phyloP scores from a whole-genome alignment of 2,329 filamentous ascomycete genomes.

The Zalaria obscura region DNA sequence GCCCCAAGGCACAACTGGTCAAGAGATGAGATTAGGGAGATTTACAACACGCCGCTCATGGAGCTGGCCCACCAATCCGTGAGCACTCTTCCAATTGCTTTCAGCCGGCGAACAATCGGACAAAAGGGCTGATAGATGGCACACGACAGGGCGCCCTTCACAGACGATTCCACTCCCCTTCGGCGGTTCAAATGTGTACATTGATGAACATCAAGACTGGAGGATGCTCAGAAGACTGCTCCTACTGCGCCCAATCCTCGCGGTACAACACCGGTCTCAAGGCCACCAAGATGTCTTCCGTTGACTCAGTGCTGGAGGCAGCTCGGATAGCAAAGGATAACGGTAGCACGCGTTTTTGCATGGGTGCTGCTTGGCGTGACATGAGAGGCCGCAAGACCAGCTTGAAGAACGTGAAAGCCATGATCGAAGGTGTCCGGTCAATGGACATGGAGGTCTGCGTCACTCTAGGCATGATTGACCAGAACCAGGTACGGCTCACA shows the following conservation, averaged over 20 bases:
- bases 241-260: conserved; percentile 82
- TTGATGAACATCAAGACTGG: conserved; percentile 96
- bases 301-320: conserved; percentile 67
- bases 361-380: conserved; percentile 88
- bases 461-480: conserved; percentile 86
- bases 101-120: background rate
- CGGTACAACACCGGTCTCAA: conserved; percentile 62
- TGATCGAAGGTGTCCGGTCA: conserved; percentile 67
- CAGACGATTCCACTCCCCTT: conserved; percentile 71
- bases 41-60: conserved; percentile 72
- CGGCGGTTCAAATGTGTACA: conserved; percentile 80
- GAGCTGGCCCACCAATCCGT: conserved; percentile 39
- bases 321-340: conserved; percentile 67
- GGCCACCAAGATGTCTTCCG: conserved; percentile 63
- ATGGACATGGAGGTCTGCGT: conserved; percentile 88
- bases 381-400: conserved; percentile 82
- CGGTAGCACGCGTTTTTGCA: conserved; percentile 83
- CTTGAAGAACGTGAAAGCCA: conserved; percentile 69
- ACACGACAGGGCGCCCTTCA: conserved; percentile 55
- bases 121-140: background rate
- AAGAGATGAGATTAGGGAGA: conserved; percentile 62
- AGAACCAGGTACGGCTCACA: conserved; percentile 7
- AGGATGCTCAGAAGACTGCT: conserved; percentile 83
- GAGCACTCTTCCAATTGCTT: background rate
- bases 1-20: conserved; percentile 63